Base-by-base conservation (phyloP, 305 asterid species). In the Solanum aculeatissimum region DNA sequence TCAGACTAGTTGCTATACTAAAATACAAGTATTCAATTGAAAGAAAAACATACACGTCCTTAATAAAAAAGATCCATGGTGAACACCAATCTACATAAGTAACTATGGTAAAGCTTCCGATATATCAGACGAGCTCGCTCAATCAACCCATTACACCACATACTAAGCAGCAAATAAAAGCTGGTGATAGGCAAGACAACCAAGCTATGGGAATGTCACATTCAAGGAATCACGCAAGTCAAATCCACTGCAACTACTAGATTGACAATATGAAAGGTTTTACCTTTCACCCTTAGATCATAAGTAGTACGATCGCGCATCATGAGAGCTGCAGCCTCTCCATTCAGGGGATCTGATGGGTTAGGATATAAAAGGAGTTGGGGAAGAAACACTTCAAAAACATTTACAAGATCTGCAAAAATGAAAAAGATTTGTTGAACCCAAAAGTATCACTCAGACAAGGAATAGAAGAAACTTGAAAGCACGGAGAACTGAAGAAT, bases 331-430 rank as follows among this genome's bases (percentile, higher is more conserved):
- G 98, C 98, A 65, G 98, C 98, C 69, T 94, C 98, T 25, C 93
- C 94, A 86, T 95, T 95, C 86, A 95, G 85, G 81, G 98, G 98
- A 84, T 94, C 97, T 13, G 97, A 92, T 40, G 98, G 95, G 86
- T 95, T 95, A 35, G 98, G 98, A 85, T 95, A 94, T 84, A 94
- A 84, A 68, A 94, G 94, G 88, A 95, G 98, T 88, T 94, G 98
- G 2, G 98, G 98, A 70, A 94, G 98, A 87, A 94, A 94, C 86
- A 94, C 97, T 89, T 94, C 98, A 85, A 94, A 94, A 84, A 94
- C 96, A 53, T 94, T 94, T 21, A 94, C 95, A 63, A 94, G 91
- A 89, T 94, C 98, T 93, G 94, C 42, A 66, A 87, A 83, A 66
- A 89, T 78, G 83, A 10, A 69, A 87, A 83, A 27, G 45, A 58